Base-by-base conservation (phyloP, 495 filamentous ascomycete species). In the Tuber melanosporum region DNA sequence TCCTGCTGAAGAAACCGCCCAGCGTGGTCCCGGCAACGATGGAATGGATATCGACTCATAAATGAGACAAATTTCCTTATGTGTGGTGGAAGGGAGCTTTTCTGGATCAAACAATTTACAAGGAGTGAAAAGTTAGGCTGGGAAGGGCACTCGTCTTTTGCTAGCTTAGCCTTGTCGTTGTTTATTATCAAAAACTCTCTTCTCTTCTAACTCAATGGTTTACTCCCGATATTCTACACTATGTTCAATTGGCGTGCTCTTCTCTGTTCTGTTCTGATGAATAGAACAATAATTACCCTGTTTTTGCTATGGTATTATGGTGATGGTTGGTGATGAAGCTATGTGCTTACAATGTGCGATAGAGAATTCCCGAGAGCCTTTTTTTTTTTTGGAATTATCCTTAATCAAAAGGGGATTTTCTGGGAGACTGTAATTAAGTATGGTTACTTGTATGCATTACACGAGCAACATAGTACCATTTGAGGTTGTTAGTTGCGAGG, bases 1-100 rank as follows among this genome's bases (percentile, higher is more conserved):
- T 71, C 87, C 87, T 78, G 86, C 86, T 19, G 32, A 66, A 2
- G 32, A 66, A 66, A 36, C 12, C 26, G 14, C 14, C 57, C 26
- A 66, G 57, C 57, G 14, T 36, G 57, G 57, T 2, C 26, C 57
- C 26, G 57, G 57, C 26, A 36, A 66, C 26, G 57, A 66, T 19
- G 57, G 32, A 36, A 66, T 66, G 57, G 57, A 66, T 36, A 15
- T 36, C 57, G 57, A 36, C 26, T 26, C 26, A 66, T 66, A 66
- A 66, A 36, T 17, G 26, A 66, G 57, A 66, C 0, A 32, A 66
- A 32, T 66, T 32, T 36, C n/a, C 57, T 36, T 5, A 36, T 66
- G 57, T 19, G 17, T 26, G 57, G 36, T 66, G 26, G 14, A 66
- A 26, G 57, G 32, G 26, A 36, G 57, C 26, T 36, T 66, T 36